These are phyloP conservation scores for Pleurotus eryngii DNA, from an alignment of 768 basidiomycete species.

Conservation along the genomic window DNA sequence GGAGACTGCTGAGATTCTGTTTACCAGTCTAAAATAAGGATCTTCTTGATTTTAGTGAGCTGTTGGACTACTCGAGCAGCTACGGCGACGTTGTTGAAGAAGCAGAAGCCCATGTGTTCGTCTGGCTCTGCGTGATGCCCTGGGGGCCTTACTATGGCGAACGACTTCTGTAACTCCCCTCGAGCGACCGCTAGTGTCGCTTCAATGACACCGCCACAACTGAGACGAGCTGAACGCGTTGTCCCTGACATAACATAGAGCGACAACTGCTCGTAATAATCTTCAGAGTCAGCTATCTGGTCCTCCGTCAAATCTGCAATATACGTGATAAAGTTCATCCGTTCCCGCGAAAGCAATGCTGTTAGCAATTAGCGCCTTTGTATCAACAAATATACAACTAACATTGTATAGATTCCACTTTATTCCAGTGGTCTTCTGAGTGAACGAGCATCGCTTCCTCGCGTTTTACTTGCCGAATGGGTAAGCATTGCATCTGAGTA, in stretches of 20 bases:
- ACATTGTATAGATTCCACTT: conserved; percentile 82
- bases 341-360: too few species aligned
- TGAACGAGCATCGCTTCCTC: conserved; percentile 89
- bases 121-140: conserved; percentile 99
- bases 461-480: conserved; percentile 67
- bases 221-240: conserved; percentile 79
- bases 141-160: conserved; percentile 95
- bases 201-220: conserved; percentile 94
- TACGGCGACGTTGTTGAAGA: conserved; percentile 98
- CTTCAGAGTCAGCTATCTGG: conserved; percentile 69
- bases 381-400: conserved; percentile 23
- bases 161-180: conserved; percentile 74
- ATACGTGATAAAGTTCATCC: conserved; percentile 11
- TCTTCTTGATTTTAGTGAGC: conserved; percentile 65
- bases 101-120: conserved; percentile 98
- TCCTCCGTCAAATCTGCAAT: conserved; percentile 68
- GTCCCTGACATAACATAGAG: conserved; percentile 89
- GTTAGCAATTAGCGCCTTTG: too few species aligned
- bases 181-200: conserved; percentile 83
- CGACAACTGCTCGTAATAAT: conserved; percentile 87
- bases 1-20: conserved; percentile 21
- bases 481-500: conserved; percentile 72
- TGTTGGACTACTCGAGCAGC: conserved; percentile 81
- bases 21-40: conserved; percentile 94
- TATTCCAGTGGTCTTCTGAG: conserved; percentile 88